Evolutionary conservation across 192 early-diverging fungal species (phyloP).

Genomic region (Irineochytrium annulatum): DNA sequence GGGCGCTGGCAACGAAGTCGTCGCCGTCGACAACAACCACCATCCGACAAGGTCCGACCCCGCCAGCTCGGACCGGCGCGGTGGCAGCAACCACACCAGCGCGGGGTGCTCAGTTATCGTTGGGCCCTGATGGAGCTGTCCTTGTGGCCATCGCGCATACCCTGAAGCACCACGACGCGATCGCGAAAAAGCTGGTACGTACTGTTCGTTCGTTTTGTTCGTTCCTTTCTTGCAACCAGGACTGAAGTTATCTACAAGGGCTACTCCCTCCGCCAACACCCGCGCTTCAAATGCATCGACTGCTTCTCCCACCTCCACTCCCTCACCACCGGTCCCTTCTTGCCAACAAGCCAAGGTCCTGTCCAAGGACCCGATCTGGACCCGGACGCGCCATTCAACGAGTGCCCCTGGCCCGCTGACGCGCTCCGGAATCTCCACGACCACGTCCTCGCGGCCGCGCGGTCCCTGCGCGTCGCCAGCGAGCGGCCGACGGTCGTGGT

Average conservation of each 20-base stretch:
- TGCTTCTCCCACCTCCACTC: neutral
- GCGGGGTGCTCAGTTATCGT: neutral
- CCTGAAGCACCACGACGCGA: slow-evolving; percentile 5
- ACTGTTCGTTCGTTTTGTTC: neutral
- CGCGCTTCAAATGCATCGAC: slow-evolving; percentile 14
- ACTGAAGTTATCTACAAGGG: slow-evolving; percentile 4
- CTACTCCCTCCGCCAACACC: neutral
- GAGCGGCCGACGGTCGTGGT: slow-evolving; percentile 9
- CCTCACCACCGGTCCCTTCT: neutral
- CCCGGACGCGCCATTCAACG: neutral
- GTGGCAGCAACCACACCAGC: neutral
- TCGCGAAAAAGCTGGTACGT: slow-evolving; percentile 32
- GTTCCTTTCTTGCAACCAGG: slow-evolving; percentile 8
- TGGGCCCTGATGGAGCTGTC: slow-evolving; percentile 7
- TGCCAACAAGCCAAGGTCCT: too few relatives aligned
- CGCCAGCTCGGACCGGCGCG: neutral
- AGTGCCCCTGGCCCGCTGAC: neutral
- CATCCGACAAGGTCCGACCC: neutral
- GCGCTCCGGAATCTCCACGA: neutral
- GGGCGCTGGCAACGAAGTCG: slow-evolving; percentile 6
- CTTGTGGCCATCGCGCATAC: slow-evolving; percentile 17
- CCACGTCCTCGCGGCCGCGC: neutral
- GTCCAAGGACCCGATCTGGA: too few relatives aligned
- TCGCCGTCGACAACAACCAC: neutral
- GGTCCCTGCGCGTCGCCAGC: neutral